phyloP scores from a whole-genome alignment of 2,329 filamentous ascomycete genomes.

The Paraphaeosphaeria sporulosa region DNA sequence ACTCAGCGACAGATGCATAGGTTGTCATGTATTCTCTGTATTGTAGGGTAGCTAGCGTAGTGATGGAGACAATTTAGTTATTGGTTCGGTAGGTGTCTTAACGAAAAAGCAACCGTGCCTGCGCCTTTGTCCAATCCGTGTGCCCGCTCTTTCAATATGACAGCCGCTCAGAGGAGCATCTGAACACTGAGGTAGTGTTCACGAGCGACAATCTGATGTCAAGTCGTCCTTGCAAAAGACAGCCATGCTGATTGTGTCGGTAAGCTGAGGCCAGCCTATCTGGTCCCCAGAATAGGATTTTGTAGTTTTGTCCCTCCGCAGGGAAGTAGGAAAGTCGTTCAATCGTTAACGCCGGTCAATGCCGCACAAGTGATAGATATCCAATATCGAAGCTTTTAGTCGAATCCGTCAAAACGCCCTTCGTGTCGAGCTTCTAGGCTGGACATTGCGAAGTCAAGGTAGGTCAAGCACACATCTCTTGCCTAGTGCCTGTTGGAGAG shows the following conservation, averaged over 20 bases:
- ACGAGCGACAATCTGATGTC: too few relatives aligned
- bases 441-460: neutral
- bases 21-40: neutral
- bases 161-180: neutral
- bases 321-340: constrained; percentile 27
- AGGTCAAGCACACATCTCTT: neutral
- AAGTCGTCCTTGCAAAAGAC: neutral
- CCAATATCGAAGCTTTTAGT: neutral
- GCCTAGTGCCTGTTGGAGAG: constrained; percentile 42
- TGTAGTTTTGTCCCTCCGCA: constrained; percentile 29
- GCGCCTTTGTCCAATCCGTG: neutral
- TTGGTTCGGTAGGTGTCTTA: neutral
- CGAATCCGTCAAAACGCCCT: constrained; percentile 4
- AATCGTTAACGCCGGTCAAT: constrained; percentile 22
- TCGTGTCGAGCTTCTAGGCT: constrained; percentile 1
- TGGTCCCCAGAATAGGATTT: constrained; percentile 28
- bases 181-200: too few relatives aligned
- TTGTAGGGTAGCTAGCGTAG: constrained; percentile 3
- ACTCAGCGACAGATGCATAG: too few relatives aligned
- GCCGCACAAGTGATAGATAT: neutral
- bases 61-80: neutral
- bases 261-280: neutral
- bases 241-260: neutral
- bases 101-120: neutral
- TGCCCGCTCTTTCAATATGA: neutral